phyloP scores from a whole-genome alignment of 164 flowering plant genomes.

The Aristolochia contorta region DNA sequence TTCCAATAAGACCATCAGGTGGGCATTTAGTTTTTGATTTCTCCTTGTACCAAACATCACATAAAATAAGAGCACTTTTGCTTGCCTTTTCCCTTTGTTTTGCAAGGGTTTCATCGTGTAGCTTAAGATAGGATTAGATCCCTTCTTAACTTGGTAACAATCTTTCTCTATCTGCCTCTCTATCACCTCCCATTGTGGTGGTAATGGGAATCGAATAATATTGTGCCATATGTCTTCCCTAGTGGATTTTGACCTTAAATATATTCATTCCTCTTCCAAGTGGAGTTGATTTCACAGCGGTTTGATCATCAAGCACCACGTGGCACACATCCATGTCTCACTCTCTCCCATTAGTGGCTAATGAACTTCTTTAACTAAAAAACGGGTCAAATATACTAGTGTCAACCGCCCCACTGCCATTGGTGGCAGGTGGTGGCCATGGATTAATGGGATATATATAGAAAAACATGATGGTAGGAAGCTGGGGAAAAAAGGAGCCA shows the following conservation, averaged over 20 bases:
- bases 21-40: no score
- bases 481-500: background rate
- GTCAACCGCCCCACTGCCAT: constrained; percentile 14
- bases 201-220: constrained; percentile 7
- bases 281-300: constrained; percentile 5
- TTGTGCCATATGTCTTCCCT: constrained; percentile 7
- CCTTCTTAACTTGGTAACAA: no score
- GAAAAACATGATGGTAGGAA: no score
- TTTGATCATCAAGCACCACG: constrained; percentile 2
- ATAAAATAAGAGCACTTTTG: no score
- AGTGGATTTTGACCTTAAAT: background rate
- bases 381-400: constrained; percentile 1
- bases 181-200: constrained; percentile 2
- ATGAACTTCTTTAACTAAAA: background rate
- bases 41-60: no score
- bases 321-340: constrained; percentile 9
- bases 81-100: no score
- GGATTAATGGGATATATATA: background rate
- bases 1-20: no score
- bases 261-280: background rate
- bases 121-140: no score
- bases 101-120: no score
- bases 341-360: constrained; percentile 1
- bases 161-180: background rate
- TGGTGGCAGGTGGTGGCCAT: constrained; percentile 6